Evolutionary conservation across 345 rosid species (phyloP), one percentile per base, ranked within the genome.

Genomic region (Draba incana): DNA sequence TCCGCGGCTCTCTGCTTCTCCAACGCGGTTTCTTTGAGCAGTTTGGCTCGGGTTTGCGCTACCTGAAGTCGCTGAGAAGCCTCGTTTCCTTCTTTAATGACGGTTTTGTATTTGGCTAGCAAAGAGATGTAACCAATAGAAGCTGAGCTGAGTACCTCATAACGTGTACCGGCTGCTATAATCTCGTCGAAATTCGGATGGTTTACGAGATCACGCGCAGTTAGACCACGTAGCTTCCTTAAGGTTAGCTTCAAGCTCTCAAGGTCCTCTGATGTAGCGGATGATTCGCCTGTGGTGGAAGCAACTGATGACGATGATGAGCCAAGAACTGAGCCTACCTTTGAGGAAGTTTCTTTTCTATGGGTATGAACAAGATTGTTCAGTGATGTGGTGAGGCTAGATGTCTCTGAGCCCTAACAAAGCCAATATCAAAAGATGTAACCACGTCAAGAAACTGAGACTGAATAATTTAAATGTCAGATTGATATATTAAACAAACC

Each of bases 21-120:
- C 59, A 68, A n/a, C 0, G 78, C 75, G 10, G 72, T 62, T 62
- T 75, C 74, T 37, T 75, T 75, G 6, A 75, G 66, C 13, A 75
- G 51, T 47, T 75, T 68, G n/a, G 75, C 78, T 1, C 45, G 44
- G 2, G 73, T 75, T 33, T 62, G 74, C 24, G 74, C 78, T 3
- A 68, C 33, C 41, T 69, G 74, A 5, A 75, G 70, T 75, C 78
- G 47, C 47, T 75, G 73, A 45, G 78, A 75, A 68, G 78, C 78
- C 70, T 75, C 74, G 37, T 68, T 52, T 48, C 78, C 78, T 68
- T 75, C 78, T 61, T 74, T 67, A 62, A 75, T 68, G 57, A 75
- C 74, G 58, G 78, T 75, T 69, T 69, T 75, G 74, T 75, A 75
- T 61, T 68, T 75, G 64, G 78, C 78, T 68, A 74, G 64, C 74